Conservation (phyloP, 2,329 filamentous ascomycete species). For the Penicillium sp. region DNA sequence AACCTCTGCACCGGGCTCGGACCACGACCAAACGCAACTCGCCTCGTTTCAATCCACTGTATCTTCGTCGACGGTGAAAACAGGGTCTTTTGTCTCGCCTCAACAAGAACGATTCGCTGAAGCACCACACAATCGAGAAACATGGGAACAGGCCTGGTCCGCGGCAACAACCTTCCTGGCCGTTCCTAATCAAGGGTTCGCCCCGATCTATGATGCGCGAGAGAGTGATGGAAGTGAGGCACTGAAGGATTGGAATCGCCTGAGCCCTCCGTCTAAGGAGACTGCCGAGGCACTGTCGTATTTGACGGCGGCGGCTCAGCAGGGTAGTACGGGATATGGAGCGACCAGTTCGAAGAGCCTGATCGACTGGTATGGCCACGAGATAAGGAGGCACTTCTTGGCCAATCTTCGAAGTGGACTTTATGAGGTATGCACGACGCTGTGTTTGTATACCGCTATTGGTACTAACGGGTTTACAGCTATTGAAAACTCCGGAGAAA, state of each 20-base stretch:
- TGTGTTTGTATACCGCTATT: neutral
- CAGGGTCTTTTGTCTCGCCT: constrained; percentile 25
- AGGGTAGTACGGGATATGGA: neutral
- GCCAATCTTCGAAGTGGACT: constrained; percentile 44
- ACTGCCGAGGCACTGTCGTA: constrained; percentile 43
- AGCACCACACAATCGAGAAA: constrained; percentile 38
- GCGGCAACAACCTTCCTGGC: constrained; percentile 48
- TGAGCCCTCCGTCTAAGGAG: constrained; percentile 37
- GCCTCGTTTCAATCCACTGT: constrained; percentile 27
- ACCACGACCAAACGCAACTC: constrained; percentile 22
- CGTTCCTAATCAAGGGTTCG: constrained; percentile 45
- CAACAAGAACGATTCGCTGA: constrained; percentile 21
- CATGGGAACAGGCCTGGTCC: constrained; percentile 51
- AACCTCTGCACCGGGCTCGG: constrained; percentile 36
- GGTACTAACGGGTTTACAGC: constrained; percentile 29
- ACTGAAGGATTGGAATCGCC: constrained; percentile 40
- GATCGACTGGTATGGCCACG: constrained; percentile 52
- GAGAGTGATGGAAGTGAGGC: constrained; percentile 37
- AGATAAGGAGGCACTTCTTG: constrained; percentile 52
- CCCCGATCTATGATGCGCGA: constrained; percentile 33
- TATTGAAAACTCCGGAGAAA: constrained; percentile 32
- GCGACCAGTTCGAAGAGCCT: constrained; percentile 39
- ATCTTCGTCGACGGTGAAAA: constrained; percentile 26
- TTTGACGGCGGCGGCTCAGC: constrained; percentile 30
- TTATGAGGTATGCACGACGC: constrained; percentile 36